Percentiles rank a stretch among this genome's conserved stretches.
These are phyloP conservation scores for Backusella westeae DNA, from an alignment of 192 early-diverging fungal genomes.

Conservation along the genomic window DNA sequence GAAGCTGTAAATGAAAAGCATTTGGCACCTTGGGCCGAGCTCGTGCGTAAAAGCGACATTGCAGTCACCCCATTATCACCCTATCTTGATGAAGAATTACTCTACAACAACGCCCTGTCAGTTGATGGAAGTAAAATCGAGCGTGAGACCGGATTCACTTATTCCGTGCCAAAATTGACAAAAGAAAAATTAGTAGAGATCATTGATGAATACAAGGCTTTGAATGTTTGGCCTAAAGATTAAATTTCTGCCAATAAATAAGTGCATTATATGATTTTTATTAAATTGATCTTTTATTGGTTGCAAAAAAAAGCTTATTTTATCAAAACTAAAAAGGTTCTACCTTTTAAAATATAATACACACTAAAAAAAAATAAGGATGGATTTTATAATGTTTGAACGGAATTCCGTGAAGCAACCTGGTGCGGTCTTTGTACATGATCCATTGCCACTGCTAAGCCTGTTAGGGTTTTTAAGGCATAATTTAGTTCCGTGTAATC, in stretches of 20 bases:
- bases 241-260: background rate
- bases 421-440: slow-evolving; percentile 21
- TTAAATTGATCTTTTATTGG: background rate
- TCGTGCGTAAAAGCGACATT: slow-evolving; percentile 70
- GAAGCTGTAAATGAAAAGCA: slow-evolving; percentile 89
- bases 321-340: background rate
- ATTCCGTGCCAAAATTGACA: slow-evolving; percentile 66
- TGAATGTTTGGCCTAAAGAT: slow-evolving; percentile 77
- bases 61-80: slow-evolving; percentile 87
- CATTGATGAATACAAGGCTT: slow-evolving; percentile 76
- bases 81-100: slow-evolving; percentile 89
- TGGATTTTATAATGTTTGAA: background rate
- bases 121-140: slow-evolving; percentile 87
- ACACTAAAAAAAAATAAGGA: background rate
- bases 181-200: slow-evolving; percentile 65
- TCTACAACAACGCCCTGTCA: slow-evolving; percentile 80
- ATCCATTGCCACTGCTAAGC: slow-evolving; percentile 30
- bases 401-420: background rate
- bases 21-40: slow-evolving; percentile 87
- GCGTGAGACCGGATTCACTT: slow-evolving; percentile 62
- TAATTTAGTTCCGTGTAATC: slow-evolving; percentile 23
- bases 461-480: slow-evolving; percentile 32
- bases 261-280: background rate
- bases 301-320: background rate
- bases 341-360: background rate